Conservation (phyloP, 768 basidiomycete genomes). For the Boletellus ananiceps region DNA sequence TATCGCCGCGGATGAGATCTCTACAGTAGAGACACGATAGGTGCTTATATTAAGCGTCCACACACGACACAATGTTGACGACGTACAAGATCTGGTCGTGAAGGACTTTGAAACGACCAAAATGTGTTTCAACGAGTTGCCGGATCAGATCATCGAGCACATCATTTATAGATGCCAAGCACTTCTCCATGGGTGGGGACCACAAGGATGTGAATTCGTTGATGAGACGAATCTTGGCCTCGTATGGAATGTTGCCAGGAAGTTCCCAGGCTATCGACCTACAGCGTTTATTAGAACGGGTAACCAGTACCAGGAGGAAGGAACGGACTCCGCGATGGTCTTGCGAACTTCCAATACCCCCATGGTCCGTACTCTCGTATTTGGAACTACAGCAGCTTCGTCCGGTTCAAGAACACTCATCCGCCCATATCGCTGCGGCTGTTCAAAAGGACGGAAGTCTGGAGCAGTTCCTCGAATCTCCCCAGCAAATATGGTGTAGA, state of each 20-base stretch:
- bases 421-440: conserved; percentile 2
- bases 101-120: conserved; percentile 38
- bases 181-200: conserved; percentile 32
- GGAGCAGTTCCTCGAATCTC: conserved; percentile 38
- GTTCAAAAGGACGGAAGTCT: conserved; percentile 36
- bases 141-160: conserved; percentile 30
- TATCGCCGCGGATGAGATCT: conserved; percentile 21
- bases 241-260: conserved; percentile 38
- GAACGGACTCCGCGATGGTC: conserved; percentile 34
- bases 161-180: conserved; percentile 32
- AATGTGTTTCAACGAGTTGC: conserved; percentile 31
- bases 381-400: neutral
- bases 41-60: neutral
- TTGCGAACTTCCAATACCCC: conserved; percentile 33
- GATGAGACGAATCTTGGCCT: conserved; percentile 38
- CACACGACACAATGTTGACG: neutral
- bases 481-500: conserved; percentile 32
- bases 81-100: conserved; percentile 35
- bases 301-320: neutral
- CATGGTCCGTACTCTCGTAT: conserved; percentile 14
- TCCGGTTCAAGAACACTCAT: conserved; percentile 13
- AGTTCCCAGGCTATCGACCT: conserved; percentile 43
- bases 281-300: neutral
- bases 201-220: conserved; percentile 33
- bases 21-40: conserved; percentile 16